Conservation (phyloP, 495 filamentous ascomycete species). For the Amphirosellinia nigrospora region DNA sequence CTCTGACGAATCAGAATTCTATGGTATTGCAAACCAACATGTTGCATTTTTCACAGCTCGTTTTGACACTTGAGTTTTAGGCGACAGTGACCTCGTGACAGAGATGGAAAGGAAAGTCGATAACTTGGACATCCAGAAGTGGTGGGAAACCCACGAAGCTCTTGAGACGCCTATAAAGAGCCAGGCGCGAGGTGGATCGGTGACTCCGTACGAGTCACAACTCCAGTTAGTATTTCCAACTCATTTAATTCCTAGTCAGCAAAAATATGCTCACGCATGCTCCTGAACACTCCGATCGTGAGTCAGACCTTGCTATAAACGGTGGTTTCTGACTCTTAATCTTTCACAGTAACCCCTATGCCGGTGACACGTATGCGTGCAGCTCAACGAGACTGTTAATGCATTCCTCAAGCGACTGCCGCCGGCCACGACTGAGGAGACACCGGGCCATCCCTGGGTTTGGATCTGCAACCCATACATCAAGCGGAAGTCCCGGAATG, state of each 20-base stretch:
- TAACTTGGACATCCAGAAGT: slow-evolving; percentile 53
- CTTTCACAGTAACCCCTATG: slow-evolving; percentile 59
- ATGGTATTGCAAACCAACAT: slow-evolving; percentile 54
- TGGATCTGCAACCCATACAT: slow-evolving; percentile 64
- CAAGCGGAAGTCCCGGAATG: slow-evolving; percentile 30
- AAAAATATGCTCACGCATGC: no score
- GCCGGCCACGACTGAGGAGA: slow-evolving; percentile 60
- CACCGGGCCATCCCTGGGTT: slow-evolving; percentile 64
- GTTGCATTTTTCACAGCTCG: not conserved
- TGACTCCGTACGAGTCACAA: not conserved
- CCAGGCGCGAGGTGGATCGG: slow-evolving; percentile 28
- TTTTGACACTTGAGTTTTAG: slow-evolving; percentile 41
- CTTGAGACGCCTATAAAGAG: slow-evolving; percentile 36
- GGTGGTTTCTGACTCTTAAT: no score
- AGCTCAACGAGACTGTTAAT: slow-evolving; percentile 63
- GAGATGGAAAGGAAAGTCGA: slow-evolving; percentile 41
- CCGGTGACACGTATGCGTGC: slow-evolving; percentile 49
- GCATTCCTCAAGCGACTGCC: slow-evolving; percentile 70
- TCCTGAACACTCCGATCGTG: no score
- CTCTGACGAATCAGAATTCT: slow-evolving; percentile 77
- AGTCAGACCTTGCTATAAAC: no score
- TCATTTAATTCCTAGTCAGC: no score
- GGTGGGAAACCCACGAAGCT: slow-evolving; percentile 47
- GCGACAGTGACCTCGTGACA: slow-evolving; percentile 55
- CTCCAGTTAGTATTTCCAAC: no score